These are phyloP conservation scores for Agaricus blazei DNA, from an alignment of 768 basidiomycete species.

Conservation along the genomic window DNA sequence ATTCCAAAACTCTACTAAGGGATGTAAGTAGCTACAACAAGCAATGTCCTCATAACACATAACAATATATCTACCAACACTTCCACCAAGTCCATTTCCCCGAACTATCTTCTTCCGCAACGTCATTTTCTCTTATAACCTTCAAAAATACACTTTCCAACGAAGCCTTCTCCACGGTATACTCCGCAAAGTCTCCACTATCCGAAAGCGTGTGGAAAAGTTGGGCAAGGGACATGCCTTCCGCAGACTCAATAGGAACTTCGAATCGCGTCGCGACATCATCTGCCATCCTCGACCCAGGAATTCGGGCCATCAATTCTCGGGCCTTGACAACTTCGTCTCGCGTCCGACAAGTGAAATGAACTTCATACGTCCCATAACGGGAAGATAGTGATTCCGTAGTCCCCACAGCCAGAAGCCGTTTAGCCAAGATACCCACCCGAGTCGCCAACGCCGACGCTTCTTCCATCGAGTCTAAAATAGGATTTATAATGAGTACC, in stretches of 20 bases:
- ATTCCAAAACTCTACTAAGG: no score
- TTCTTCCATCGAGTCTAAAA: slow-evolving; percentile 77
- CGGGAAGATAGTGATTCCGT: slow-evolving; percentile 57
- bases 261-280: slow-evolving; percentile 76
- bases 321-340: slow-evolving; percentile 57
- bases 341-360: slow-evolving; percentile 62
- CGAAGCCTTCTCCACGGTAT: slow-evolving; percentile 66
- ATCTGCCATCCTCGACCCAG: slow-evolving; percentile 61
- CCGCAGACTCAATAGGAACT: slow-evolving; percentile 45
- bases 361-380: slow-evolving; percentile 73
- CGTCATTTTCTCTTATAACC: slow-evolving; percentile 59
- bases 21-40: not conserved
- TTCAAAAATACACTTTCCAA: slow-evolving; percentile 72
- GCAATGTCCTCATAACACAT: not conserved
- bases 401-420: slow-evolving; percentile 68
- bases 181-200: slow-evolving; percentile 54
- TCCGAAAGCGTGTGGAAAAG: slow-evolving; percentile 54
- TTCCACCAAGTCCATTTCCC: slow-evolving; percentile 15
- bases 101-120: slow-evolving; percentile 38
- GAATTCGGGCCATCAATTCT: slow-evolving; percentile 52
- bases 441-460: slow-evolving; percentile 71
- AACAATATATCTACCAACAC: slow-evolving; percentile 1
- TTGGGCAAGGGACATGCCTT: slow-evolving; percentile 46
- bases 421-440: slow-evolving; percentile 72
- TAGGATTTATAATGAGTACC: not conserved